Conservation (phyloP, 352 stramenopile genomes). For the Thraustochytrium sp. region DNA sequence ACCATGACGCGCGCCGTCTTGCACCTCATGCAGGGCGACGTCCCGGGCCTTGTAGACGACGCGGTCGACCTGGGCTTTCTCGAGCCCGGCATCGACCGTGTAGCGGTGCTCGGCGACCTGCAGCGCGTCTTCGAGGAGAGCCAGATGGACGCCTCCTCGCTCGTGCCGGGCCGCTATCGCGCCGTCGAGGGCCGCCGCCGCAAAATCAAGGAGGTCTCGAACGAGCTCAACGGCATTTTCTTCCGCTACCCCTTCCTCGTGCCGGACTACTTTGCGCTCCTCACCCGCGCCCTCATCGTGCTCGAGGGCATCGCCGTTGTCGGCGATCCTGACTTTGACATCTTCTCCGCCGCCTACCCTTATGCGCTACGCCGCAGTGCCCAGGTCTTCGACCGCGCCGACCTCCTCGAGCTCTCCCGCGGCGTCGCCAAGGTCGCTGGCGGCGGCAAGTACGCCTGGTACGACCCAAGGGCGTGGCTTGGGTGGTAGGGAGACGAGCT, state of each 20-base stretch:
- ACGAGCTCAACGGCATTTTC: constrained; percentile 74
- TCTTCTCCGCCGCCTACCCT: constrained; percentile 74
- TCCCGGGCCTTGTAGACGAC: constrained; percentile 65
- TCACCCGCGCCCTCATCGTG: constrained; percentile 74
- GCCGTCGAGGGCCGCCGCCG: constrained; percentile 59
- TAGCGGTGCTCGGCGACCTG: constrained; percentile 57
- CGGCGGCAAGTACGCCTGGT: no score
- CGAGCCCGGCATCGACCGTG: constrained; percentile 54
- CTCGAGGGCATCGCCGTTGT: constrained; percentile 76
- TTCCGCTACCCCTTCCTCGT: constrained; percentile 75
- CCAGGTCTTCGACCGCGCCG: background rate
- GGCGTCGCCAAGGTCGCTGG: no score
- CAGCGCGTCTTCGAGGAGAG: constrained; percentile 59
- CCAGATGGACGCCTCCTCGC: constrained; percentile 48
- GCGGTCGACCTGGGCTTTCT: constrained; percentile 80
- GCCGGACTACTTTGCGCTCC: constrained; percentile 74
- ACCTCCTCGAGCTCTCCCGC: background rate
- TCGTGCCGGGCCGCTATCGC: background rate
- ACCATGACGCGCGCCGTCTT: constrained; percentile 79
- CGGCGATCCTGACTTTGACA: constrained; percentile 75
- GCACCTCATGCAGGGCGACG: constrained; percentile 73
- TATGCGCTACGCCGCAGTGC: constrained; percentile 52
- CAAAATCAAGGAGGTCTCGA: constrained; percentile 73
- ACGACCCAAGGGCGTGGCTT: no score
- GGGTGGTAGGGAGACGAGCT: no score